Evolutionary conservation across 257 asterid genomes (phyloP).

Genomic region (Nyctanthes arbortristis): DNA sequence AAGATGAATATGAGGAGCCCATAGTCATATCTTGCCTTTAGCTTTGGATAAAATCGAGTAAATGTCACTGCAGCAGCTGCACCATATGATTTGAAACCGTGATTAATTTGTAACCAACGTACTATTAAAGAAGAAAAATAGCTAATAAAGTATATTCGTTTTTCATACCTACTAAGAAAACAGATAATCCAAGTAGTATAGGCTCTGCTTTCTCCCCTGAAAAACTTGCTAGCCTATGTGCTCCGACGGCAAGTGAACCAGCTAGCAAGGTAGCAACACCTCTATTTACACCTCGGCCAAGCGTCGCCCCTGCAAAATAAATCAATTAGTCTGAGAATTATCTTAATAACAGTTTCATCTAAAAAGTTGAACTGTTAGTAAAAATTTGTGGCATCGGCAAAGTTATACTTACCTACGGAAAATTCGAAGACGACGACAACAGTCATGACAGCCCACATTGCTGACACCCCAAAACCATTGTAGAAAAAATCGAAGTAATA

Average conservation of each 20-base stretch:
- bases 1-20: slow-evolving; percentile 65
- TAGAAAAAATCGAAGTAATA: slow-evolving; percentile 43
- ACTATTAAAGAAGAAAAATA: no score
- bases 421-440: no score
- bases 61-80: slow-evolving; percentile 59
- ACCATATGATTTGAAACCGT: no score
- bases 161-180: slow-evolving; percentile 47
- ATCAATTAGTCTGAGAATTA: background rate
- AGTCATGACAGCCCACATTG: slow-evolving; percentile 61
- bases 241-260: slow-evolving; percentile 48
- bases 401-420: slow-evolving; percentile 41
- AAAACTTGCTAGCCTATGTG: slow-evolving; percentile 44
- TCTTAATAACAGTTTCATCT: background rate
- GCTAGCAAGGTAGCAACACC: slow-evolving; percentile 51
- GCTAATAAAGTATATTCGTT: background rate
- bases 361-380: no score
- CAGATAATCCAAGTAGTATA: slow-evolving; percentile 33
- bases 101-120: no score
- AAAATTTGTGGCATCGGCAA: no score
- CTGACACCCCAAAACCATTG: slow-evolving; percentile 40
- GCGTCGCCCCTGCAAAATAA: slow-evolving; percentile 58
- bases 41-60: slow-evolving; percentile 52
- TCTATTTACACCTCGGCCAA: slow-evolving; percentile 62
- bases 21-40: slow-evolving; percentile 74
- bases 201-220: slow-evolving; percentile 42